These are phyloP conservation scores for Stereum hirsutum DNA, from an alignment of 1,284 basidiomycete species.

Conservation along the genomic window DNA sequence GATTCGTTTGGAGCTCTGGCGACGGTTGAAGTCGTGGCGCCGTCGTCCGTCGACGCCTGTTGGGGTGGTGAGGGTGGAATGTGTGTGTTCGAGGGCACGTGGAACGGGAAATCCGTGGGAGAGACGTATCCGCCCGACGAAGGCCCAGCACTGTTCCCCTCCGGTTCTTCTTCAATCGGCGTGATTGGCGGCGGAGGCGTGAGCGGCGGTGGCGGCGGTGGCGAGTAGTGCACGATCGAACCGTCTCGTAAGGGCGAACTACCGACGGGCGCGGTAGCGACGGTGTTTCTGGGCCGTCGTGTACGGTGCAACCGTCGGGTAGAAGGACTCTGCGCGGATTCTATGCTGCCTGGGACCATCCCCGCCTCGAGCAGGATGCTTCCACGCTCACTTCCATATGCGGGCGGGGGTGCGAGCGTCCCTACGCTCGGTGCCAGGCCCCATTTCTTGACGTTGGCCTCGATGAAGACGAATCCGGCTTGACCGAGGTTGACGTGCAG, in stretches of 20 bases:
- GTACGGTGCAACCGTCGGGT: conserved; percentile 53
- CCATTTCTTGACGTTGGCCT: conserved; percentile 99
- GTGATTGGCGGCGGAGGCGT: conserved; percentile 73
- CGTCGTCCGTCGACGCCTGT: conserved; percentile 31
- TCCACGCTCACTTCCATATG: conserved; percentile 90
- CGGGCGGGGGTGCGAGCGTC: conserved; percentile 90
- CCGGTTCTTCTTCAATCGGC: conserved; percentile 59
- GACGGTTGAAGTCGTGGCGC: too few species aligned
- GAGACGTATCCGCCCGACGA: conserved; percentile 51
- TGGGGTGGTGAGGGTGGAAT: conserved; percentile 36
- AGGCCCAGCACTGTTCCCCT: conserved; percentile 29
- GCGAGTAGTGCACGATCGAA: conserved; percentile 25
- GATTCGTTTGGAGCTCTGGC: too few species aligned
- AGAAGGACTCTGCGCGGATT: conserved; percentile 32
- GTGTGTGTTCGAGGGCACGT: conserved; percentile 39
- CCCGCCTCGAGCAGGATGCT: conserved; percentile 91
- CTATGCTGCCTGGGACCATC: conserved; percentile 31
- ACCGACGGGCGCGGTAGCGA: conserved; percentile 30
- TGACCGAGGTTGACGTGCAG: conserved; percentile 95
- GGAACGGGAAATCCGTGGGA: conserved; percentile 56
- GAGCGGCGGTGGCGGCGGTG: conserved; percentile 35
- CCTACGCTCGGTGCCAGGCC: conserved; percentile 92
- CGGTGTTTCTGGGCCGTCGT: conserved; percentile 27
- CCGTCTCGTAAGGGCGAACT: conserved; percentile 51
- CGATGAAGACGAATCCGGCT: conserved; percentile 94